phyloP scores from a whole-genome alignment of 2,329 filamentous ascomycete species.

The Aureobasidium namibiae region DNA sequence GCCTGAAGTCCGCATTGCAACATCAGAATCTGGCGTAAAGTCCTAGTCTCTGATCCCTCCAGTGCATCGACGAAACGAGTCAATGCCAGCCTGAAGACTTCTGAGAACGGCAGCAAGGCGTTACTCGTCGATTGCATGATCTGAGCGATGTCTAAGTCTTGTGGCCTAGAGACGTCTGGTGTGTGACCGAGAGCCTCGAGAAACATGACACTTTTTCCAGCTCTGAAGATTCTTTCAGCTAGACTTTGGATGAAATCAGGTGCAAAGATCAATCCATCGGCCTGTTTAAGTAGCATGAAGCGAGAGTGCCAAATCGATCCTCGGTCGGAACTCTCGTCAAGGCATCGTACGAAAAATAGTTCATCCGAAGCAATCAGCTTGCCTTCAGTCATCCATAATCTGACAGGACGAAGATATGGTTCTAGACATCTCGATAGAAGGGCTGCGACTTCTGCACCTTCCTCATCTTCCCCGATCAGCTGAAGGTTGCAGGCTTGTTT shows the following conservation, averaged over 20 bases:
- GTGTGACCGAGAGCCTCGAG: slow-evolving; percentile 60
- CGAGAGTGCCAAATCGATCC: slow-evolving; percentile 68
- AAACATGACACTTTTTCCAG: slow-evolving; percentile 82
- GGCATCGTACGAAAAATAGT: slow-evolving; percentile 67
- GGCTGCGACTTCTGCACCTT: slow-evolving; percentile 56
- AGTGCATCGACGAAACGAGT: slow-evolving; percentile 69
- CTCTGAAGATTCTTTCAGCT: slow-evolving; percentile 67
- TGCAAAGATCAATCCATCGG: slow-evolving; percentile 54
- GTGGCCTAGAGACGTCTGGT: not conserved
- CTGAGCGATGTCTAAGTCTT: not conserved
- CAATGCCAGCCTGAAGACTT: slow-evolving; percentile 65
- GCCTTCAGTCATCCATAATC: slow-evolving; percentile 77
- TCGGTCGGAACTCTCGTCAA: slow-evolving; percentile 47
- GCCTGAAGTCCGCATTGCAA: slow-evolving; percentile 58
- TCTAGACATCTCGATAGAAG: slow-evolving; percentile 77
- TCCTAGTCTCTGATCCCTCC: slow-evolving; percentile 59
- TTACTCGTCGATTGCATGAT: slow-evolving; percentile 6
- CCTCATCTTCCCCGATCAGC: slow-evolving; percentile 52
- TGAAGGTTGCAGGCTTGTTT: slow-evolving; percentile 62
- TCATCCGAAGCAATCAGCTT: slow-evolving; percentile 53
- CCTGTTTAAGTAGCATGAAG: slow-evolving; percentile 57
- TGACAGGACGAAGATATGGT: slow-evolving; percentile 72
- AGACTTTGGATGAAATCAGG: slow-evolving; percentile 68
- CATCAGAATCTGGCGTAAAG: slow-evolving; percentile 59
- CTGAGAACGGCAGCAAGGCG: slow-evolving; percentile 52